Evolutionary conservation across 345 rosid genomes (phyloP).

Genomic region (Heritiera littoralis): DNA sequence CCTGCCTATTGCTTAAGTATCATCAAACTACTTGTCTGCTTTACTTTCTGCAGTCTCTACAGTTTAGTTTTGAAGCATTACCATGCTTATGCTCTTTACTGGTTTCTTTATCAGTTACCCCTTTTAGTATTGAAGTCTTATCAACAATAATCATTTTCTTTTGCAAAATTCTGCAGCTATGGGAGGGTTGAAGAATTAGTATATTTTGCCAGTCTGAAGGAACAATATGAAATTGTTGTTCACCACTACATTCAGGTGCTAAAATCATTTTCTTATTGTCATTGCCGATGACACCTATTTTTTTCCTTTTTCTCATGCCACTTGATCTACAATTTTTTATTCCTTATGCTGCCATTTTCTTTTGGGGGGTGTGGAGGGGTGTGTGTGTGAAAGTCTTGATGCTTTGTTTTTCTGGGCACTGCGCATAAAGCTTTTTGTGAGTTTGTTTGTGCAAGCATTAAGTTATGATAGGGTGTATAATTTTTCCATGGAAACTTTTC

Average conservation of each 20-base stretch:
- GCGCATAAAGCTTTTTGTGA: not conserved
- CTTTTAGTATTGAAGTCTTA: constrained; percentile 10
- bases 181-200: constrained; percentile 97
- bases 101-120: not conserved
- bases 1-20: not conserved
- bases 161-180: constrained; percentile 61
- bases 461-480: not conserved
- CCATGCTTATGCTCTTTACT: constrained; percentile 11
- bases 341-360: not conserved
- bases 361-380: not conserved
- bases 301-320: not conserved
- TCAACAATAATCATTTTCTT: constrained; percentile 11
- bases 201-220: constrained; percentile 93
- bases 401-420: not conserved
- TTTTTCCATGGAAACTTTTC: not conserved
- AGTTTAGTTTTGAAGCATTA: not conserved
- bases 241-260: constrained; percentile 89
- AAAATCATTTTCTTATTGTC: not conserved
- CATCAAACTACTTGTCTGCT: not conserved
- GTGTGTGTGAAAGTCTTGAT: not conserved
- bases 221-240: constrained; percentile 86
- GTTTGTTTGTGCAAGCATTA: not conserved
- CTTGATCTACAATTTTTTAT: constrained; percentile 10
- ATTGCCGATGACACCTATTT: constrained; percentile 1
- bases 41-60: not conserved